Evolutionary conservation across 2,329 filamentous ascomycete genomes (phyloP), one percentile per base, ranked within the genome.

Genomic region (Apiospora malaysiana): DNA sequence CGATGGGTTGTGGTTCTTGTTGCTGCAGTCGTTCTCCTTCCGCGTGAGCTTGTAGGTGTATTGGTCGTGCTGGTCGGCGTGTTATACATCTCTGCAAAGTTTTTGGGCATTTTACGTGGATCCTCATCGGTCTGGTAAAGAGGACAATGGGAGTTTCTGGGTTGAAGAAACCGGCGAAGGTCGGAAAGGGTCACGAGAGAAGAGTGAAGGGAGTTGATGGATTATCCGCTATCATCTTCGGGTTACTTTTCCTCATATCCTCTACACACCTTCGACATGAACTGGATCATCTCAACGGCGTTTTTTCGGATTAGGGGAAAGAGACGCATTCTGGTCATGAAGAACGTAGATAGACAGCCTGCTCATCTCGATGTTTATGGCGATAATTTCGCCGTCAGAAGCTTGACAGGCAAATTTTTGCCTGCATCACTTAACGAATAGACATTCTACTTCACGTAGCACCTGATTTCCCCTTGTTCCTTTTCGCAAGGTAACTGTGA

Each of bases 31-130:
- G 78, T 80, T 68, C 73, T 79, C 68, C 73, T 80, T n/a, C 78
- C 78, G 7, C 56, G 72, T 14, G 74, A 79, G 72, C 73, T 80
- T 49, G 78, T 77, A 63, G 74, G 72, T 66, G 76, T 76, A 68
- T 68, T 79, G 68, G 74, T 80, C 65, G 76, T 79, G 72, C 81
- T 56, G 82, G 80, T 75, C 79, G 70, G 56, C 73, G 71, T 65
- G 76, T 72, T 79, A 76, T 80, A 79, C 74, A 78, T 78, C 70
- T 67, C 63, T 66, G 76, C 75, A 70, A 74, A 74, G 67, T 72
- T 77, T 70, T 76, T 79, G 71, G 32, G 67, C 45, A 75, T 76
- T 68, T 47, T 51, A 69, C 75, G 78, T 70, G 56, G 56, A 63
- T 63, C 56, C 27, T 63, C 56, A 63, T 63, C 56, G 56, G 56